These are phyloP conservation scores for sorghum (Sorghum bicolor) DNA, from an alignment of 176 grass and related monocot genomes.

Conservation along the genomic window DNA sequence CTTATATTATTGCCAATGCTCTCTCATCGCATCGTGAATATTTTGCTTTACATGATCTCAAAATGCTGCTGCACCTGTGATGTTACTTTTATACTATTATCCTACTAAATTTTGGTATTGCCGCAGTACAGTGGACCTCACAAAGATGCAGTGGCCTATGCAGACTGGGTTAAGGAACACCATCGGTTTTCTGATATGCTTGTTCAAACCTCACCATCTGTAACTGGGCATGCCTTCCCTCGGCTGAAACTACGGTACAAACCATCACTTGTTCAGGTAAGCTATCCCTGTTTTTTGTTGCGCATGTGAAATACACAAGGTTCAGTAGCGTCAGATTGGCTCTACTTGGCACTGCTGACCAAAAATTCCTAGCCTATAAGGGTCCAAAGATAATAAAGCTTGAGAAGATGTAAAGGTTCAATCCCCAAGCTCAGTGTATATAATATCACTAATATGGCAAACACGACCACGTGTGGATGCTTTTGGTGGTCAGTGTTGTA, in stretches of 20 bases:
- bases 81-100: conserved; percentile 6
- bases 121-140: conserved; percentile 86
- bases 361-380: not conserved
- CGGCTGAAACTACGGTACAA: conserved; percentile 81
- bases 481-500: not conserved
- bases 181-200: conserved; percentile 72
- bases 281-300: not conserved
- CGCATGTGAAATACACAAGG: not conserved
- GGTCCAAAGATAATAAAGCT: not conserved
- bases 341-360: not conserved
- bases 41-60: conserved; percentile 2
- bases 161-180: conserved; percentile 69
- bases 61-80: not conserved
- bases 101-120: conserved; percentile 34
- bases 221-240: conserved; percentile 79
- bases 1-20: too few relatives aligned
- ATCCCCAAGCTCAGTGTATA: not conserved
- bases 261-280: conserved; percentile 92
- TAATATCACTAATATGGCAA: not conserved
- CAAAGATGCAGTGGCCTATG: conserved; percentile 73
- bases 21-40: too few relatives aligned
- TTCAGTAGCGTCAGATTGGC: not conserved
- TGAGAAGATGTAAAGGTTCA: not conserved
- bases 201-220: conserved; percentile 59
- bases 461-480: not conserved